phyloP scores from a whole-genome alignment of 305 asterid species.

The Solanum aculeatissimum region DNA sequence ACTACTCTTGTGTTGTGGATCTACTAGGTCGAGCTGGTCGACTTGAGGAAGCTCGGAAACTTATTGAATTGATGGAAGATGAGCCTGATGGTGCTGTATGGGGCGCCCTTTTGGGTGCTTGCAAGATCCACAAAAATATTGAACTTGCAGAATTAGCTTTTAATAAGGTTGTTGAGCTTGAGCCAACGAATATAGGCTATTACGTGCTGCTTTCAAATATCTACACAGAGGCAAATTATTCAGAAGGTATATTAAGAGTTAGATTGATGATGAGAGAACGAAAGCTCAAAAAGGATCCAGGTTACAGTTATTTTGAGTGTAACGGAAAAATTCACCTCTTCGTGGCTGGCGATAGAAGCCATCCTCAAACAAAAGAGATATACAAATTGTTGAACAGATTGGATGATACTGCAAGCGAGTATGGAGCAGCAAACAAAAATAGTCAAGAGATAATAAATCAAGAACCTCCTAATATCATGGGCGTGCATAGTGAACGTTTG shows the following conservation, averaged over 20 bases:
- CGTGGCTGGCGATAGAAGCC: slow-evolving; percentile 61
- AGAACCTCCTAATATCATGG: slow-evolving; percentile 6
- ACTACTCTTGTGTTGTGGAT: slow-evolving; percentile 78
- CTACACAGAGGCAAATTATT: slow-evolving; percentile 36
- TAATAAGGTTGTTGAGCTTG: slow-evolving; percentile 52
- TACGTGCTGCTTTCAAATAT: slow-evolving; percentile 66
- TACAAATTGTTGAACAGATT: slow-evolving; percentile 38
- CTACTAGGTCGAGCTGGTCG: slow-evolving; percentile 83
- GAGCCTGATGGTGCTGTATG: slow-evolving; percentile 84
- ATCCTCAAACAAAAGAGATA: slow-evolving; percentile 43
- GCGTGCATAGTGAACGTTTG: slow-evolving; percentile 71
- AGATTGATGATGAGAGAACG: slow-evolving; percentile 67
- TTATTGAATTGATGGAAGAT: slow-evolving; percentile 48
- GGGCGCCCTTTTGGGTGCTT: slow-evolving; percentile 93
- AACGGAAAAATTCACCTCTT: slow-evolving; percentile 57
- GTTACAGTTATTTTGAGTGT: slow-evolving; percentile 63
- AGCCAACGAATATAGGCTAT: slow-evolving; percentile 72
- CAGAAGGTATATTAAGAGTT: slow-evolving; percentile 49
- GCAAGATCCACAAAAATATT: slow-evolving; percentile 77
- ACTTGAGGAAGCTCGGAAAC: slow-evolving; percentile 40
- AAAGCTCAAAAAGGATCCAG: slow-evolving; percentile 68
- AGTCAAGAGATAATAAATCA: background rate
- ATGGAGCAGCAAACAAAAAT: background rate
- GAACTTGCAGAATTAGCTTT: slow-evolving; percentile 75
- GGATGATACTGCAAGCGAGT: slow-evolving; percentile 20